These are phyloP conservation scores for Ophiostoma sp. DNA, from an alignment of 2,329 filamentous ascomycete species.

Conservation along the genomic window DNA sequence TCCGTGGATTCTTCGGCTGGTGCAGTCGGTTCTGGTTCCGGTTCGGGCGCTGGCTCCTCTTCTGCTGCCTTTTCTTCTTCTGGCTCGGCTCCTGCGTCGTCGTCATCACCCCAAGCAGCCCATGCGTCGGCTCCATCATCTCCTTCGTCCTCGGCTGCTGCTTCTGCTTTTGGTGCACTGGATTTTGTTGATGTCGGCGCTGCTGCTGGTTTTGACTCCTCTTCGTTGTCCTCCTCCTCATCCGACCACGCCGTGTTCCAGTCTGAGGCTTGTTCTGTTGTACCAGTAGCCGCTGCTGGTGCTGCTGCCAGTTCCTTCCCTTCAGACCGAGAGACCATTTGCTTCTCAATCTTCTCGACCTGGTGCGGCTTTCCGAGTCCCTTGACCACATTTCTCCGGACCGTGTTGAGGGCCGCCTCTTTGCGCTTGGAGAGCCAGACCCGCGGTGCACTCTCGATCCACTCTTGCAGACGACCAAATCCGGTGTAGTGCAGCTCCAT, in stretches of 20 bases:
- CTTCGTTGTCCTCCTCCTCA: constrained; percentile 49
- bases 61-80: constrained; percentile 45
- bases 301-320: constrained; percentile 62
- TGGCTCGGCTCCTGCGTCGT: constrained; percentile 37
- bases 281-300: constrained; percentile 47
- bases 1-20: constrained; percentile 25
- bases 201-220: neutral
- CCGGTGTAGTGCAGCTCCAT: constrained; percentile 63
- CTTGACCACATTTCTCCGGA: constrained; percentile 66
- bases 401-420: constrained; percentile 73
- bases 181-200: neutral
- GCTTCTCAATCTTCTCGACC: constrained; percentile 83
- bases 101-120: constrained; percentile 39
- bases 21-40: constrained; percentile 27
- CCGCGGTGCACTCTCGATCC: constrained; percentile 76
- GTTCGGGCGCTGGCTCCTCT: constrained; percentile 40
- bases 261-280: constrained; percentile 53
- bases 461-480: constrained; percentile 67
- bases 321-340: constrained; percentile 68
- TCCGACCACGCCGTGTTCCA: constrained; percentile 84
- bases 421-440: constrained; percentile 85
- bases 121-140: constrained; percentile 42
- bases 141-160: constrained; percentile 25
- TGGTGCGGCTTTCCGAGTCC: constrained; percentile 65
- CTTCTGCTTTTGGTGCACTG: neutral